phyloP scores from a whole-genome alignment of 208 protist species.

The Trypanosoma mega region DNA sequence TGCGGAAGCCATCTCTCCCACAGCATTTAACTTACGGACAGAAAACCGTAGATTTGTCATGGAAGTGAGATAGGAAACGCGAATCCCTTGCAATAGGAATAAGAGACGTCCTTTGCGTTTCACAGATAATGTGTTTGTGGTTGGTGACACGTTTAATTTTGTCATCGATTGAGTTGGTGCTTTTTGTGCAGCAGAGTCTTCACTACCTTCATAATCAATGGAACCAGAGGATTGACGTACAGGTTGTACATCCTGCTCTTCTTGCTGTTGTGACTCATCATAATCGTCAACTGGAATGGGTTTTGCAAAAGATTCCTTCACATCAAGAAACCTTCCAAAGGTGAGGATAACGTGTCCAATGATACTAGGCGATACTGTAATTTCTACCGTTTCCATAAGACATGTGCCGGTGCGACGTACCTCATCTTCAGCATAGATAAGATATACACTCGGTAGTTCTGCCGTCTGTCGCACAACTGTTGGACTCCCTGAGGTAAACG shows the following conservation, averaged over 20 bases:
- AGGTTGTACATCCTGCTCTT: no score
- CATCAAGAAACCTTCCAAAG: slow-evolving; percentile 53
- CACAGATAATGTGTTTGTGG: no score
- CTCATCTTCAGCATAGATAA: slow-evolving; percentile 65
- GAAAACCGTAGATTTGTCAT: slow-evolving; percentile 84
- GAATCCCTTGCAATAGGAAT: slow-evolving; percentile 4
- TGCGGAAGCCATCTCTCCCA: slow-evolving; percentile 36
- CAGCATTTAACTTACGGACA: slow-evolving; percentile 46
- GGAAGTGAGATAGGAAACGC: slow-evolving; percentile 77
- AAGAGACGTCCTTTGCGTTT: not conserved
- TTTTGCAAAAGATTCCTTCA: slow-evolving; percentile 31
- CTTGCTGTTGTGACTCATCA: not conserved
- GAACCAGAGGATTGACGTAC: no score
- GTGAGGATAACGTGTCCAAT: slow-evolving; percentile 74
- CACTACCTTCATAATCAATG: no score
- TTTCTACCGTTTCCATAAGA: slow-evolving; percentile 69
- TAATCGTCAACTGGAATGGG: slow-evolving; percentile 18
- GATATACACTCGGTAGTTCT: slow-evolving; percentile 67
- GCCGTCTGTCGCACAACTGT: slow-evolving; percentile 44
- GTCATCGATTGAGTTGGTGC: no score
- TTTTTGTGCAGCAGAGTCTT: no score
- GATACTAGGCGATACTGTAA: slow-evolving; percentile 75
- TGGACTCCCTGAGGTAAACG: slow-evolving; percentile 40
- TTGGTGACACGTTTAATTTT: no score
- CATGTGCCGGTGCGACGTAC: slow-evolving; percentile 50